Evolutionary conservation across 306 rosid species (phyloP), one percentile per base, ranked within the genome.

Genomic region (Malus fusca): DNA sequence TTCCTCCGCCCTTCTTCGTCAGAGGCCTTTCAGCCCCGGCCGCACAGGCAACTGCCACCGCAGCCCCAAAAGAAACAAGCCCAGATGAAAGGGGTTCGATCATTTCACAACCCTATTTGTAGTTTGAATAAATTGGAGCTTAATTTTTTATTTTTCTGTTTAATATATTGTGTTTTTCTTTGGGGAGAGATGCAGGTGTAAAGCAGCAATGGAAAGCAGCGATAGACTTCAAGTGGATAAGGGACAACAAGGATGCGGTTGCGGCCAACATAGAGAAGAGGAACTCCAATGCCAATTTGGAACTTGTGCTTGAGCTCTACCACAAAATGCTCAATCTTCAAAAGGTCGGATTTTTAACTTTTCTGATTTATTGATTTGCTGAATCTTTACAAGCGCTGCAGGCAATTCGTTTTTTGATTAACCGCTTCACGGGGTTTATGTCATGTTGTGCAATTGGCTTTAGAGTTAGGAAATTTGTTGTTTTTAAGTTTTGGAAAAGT

Each of bases 171-270:
- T 46, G 55, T 51, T 17, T 51, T 51, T 51, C 21, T 71, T 60
- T 69, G 53, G 12, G 64, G 17, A 35, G 46, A 63, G 82, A 72
- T 71, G 76, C 64, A 90, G 97, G 73, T 80, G 84, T 28, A 61
- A 94, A 80, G 71, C 80, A 87, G 62, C 97, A 87, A 69, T 95
- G 98, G 98, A 95, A 88, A 80, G 97, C 97, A 37, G 82, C 96
- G 3, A 84, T 95, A 22, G 97, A 90, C 75, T 95, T 95, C 92
- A 92, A 92, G 87, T 95, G 97, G 97, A 95, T 90, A 71, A 89
- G 83, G 85, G 99, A 95, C 44, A 92, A 92, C 87, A 87, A 85
- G 89, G 97, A 92, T 53, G 88, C 79, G 33, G 89, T 95, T 75
- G 93, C 90, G 73, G 83, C 70, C 64, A 95, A 95, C 75, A 85